Evolutionary conservation across 169 alveolate species (phyloP).

Genomic region (Theileria orientalis): DNA sequence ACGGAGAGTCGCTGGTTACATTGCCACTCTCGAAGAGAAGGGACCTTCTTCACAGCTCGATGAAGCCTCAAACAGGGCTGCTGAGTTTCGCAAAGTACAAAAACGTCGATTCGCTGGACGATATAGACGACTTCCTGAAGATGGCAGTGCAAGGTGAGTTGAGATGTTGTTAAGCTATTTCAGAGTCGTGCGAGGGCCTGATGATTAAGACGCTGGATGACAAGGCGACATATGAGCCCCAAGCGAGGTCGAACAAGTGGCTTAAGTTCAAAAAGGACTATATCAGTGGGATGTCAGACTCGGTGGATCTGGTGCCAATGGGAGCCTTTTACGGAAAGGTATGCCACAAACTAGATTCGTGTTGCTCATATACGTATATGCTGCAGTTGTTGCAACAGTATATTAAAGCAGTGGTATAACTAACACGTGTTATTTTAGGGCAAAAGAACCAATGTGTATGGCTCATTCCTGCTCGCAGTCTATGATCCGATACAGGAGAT

Average conservation of each 20-base stretch:
- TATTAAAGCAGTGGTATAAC: no score
- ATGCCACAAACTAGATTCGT: no score
- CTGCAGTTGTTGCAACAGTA: no score
- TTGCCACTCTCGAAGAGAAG: constrained; percentile 73
- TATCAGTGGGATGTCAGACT: constrained; percentile 94
- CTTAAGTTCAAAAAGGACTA: constrained; percentile 97
- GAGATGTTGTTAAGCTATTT: constrained; percentile 29
- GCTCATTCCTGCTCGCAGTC: constrained; percentile 94
- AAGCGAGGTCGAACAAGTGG: constrained; percentile 97
- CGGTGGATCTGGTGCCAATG: constrained; percentile 97
- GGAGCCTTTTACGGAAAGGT: constrained; percentile 94
- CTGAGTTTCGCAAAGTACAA: constrained; percentile 73
- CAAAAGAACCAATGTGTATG: constrained; percentile 92
- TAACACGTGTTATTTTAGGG: constrained; percentile 61
- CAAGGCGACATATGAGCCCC: constrained; percentile 97
- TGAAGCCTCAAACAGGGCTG: constrained; percentile 60
- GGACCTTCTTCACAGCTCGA: constrained; percentile 40
- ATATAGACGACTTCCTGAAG: constrained; percentile 77
- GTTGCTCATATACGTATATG: background rate
- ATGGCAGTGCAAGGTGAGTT: constrained; percentile 73
- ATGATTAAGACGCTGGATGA: constrained; percentile 95
- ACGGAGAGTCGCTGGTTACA: constrained; percentile 80
- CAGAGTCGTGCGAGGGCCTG: constrained; percentile 94
- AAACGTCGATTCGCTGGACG: constrained; percentile 77
- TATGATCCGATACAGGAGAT: constrained; percentile 93